These are phyloP conservation scores for Xylariomycetidae sp. DNA, from an alignment of 2,329 filamentous ascomycete species.

Conservation along the genomic window DNA sequence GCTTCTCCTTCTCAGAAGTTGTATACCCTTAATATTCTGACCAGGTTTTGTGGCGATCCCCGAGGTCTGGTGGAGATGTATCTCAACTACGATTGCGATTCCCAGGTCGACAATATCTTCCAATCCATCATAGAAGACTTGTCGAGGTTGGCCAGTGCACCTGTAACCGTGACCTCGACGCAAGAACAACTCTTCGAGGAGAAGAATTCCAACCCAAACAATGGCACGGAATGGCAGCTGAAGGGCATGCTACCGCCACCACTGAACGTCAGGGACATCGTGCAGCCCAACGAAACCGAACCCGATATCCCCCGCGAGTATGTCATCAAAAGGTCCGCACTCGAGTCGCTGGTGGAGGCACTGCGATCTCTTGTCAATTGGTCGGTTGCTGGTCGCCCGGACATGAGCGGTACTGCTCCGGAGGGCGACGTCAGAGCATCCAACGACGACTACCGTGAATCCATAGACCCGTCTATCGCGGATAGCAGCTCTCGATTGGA, in stretches of 20 bases:
- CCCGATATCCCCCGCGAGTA: constrained; percentile 81
- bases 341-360: constrained; percentile 85
- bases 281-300: constrained; percentile 53
- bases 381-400: constrained; percentile 63
- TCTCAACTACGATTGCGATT: constrained; percentile 96
- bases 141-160: constrained; percentile 75
- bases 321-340: constrained; percentile 78
- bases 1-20: constrained; percentile 88
- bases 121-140: constrained; percentile 92
- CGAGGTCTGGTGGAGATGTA: constrained; percentile 90
- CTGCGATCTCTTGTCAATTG: constrained; percentile 87
- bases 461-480: constrained; percentile 64
- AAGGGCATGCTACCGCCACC: constrained; percentile 81
- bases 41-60: constrained; percentile 78
- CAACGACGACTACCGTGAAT: constrained; percentile 55
- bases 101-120: constrained; percentile 94
- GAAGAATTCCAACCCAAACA: constrained; percentile 55
- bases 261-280: constrained; percentile 72
- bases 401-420: constrained; percentile 45
- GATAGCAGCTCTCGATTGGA: constrained; percentile 48
- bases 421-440: constrained; percentile 50
- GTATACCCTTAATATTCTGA: constrained; percentile 81
- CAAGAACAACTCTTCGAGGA: constrained; percentile 89
- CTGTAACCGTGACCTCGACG: constrained; percentile 65
- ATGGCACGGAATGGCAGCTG: constrained; percentile 74